These are phyloP conservation scores for Podospora anserina DNA, from an alignment of 495 filamentous ascomycete species.

Conservation along the genomic window DNA sequence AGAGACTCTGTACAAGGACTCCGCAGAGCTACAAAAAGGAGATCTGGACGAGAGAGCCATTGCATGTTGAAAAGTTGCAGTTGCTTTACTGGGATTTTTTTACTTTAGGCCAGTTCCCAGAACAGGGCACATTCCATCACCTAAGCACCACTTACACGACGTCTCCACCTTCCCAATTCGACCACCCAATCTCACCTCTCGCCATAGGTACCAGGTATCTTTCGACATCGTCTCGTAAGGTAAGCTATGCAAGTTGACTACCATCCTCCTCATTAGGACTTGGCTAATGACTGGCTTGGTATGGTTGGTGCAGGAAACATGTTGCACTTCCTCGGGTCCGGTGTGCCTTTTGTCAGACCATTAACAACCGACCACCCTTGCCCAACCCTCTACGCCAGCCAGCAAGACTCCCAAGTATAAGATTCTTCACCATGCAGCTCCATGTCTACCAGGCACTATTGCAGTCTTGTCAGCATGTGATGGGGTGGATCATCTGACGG, in stretches of 20 bases:
- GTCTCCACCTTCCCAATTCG: conserved; percentile 9
- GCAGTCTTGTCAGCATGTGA: conserved; percentile 56
- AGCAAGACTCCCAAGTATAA: conserved; percentile 61
- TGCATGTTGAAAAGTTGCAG: no score
- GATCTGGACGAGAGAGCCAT: no score
- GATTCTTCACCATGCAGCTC: conserved; percentile 42
- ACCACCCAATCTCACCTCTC: conserved; percentile 18
- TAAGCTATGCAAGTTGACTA: conserved; percentile 19
- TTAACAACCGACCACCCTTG: conserved; percentile 53
- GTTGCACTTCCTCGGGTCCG: conserved; percentile 51
- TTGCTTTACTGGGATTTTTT: no score
- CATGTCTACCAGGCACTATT: conserved; percentile 24
- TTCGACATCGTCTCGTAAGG: no score
- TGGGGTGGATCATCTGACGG: conserved; percentile 76
- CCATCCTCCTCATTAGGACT: not conserved
- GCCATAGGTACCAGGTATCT: not conserved
- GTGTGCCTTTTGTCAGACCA: conserved; percentile 37
- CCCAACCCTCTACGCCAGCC: conserved; percentile 58
- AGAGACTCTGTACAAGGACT: not conserved
- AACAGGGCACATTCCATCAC: no score
- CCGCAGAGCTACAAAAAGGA: not conserved
- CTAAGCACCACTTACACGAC: conserved; percentile 3
- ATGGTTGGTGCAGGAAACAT: conserved; percentile 62
- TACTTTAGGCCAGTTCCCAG: no score
- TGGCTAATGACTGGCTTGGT: not conserved